phyloP scores from a whole-genome alignment of 371 early-diverging fungal genomes.

The Mucor piriformis region DNA sequence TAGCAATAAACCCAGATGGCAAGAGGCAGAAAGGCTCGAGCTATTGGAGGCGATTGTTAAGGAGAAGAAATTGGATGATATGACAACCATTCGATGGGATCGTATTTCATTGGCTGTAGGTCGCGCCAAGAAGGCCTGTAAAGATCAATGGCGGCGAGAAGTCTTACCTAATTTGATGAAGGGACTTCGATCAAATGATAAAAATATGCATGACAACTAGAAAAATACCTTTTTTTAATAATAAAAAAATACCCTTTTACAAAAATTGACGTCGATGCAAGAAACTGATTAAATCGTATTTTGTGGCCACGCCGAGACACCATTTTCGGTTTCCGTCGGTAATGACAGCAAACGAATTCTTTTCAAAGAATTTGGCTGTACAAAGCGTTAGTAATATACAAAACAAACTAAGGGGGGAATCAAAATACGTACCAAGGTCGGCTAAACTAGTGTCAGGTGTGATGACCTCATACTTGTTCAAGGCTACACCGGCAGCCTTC shows the following conservation, averaged over 20 bases:
- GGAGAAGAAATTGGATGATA: slow-evolving; percentile 43
- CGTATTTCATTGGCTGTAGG: slow-evolving; percentile 36
- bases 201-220: background rate
- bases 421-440: slow-evolving; percentile 60
- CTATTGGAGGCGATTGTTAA: slow-evolving; percentile 39
- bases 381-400: background rate
- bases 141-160: slow-evolving; percentile 55
- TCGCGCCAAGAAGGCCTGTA: slow-evolving; percentile 46
- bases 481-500: slow-evolving; percentile 11
- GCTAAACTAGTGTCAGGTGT: slow-evolving; percentile 81
- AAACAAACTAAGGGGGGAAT: background rate
- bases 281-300: slow-evolving; percentile 77
- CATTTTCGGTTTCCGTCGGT: slow-evolving; percentile 83
- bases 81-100: slow-evolving; percentile 46
- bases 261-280: slow-evolving; percentile 57
- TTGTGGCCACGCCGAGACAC: slow-evolving; percentile 83
- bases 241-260: background rate
- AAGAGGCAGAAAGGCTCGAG: slow-evolving; percentile 29
- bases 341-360: slow-evolving; percentile 80
- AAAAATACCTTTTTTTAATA: background rate
- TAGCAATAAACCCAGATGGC: slow-evolving; percentile 40
- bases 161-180: slow-evolving; percentile 23
- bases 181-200: background rate
- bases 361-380: slow-evolving; percentile 73
- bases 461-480: slow-evolving; percentile 66